These are phyloP conservation scores for Boletus sp. DNA, from an alignment of 768 basidiomycete species.

Conservation along the genomic window DNA sequence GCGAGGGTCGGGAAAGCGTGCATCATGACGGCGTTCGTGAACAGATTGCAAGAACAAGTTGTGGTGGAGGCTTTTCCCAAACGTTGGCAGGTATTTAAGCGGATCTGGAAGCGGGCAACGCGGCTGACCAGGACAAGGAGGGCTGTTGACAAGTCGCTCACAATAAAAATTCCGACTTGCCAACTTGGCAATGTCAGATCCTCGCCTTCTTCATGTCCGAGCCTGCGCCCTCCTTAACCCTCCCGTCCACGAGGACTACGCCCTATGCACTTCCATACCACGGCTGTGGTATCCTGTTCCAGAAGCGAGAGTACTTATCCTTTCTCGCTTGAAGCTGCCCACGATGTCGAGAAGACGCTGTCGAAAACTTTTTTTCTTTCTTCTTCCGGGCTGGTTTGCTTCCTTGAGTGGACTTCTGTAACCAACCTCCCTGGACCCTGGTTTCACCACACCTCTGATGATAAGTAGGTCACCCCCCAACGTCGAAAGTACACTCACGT, in stretches of 20 bases:
- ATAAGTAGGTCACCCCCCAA: not conserved
- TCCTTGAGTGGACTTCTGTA: not conserved
- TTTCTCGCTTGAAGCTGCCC: not conserved
- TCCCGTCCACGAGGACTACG: conserved; percentile 14
- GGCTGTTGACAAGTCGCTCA: not conserved
- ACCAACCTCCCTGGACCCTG: not conserved
- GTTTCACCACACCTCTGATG: not conserved
- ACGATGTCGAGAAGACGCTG: not conserved
- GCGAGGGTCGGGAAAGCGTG: conserved; percentile 3
- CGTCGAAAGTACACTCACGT: not conserved
- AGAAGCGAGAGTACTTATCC: not conserved
- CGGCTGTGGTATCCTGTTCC: not conserved
- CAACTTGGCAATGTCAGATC: not conserved
- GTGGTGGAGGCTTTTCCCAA: not conserved
- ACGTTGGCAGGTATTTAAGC: conserved; percentile 24
- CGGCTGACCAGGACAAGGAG: conserved; percentile 5
- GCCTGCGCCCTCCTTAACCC: not conserved
- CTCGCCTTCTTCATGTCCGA: conserved; percentile 25
- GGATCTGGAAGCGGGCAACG: conserved; percentile 22
- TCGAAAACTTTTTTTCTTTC: not conserved
- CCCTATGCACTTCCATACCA: not conserved
- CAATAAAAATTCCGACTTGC: conserved; percentile 2
- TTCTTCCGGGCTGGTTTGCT: not conserved
- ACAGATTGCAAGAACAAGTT: not conserved
- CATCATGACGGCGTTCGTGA: conserved; percentile 16